Evolutionary conservation across 441 rosid genomes (phyloP), one percentile per base, ranked within the genome.

Genomic region (Aleurites moluccanus): DNA sequence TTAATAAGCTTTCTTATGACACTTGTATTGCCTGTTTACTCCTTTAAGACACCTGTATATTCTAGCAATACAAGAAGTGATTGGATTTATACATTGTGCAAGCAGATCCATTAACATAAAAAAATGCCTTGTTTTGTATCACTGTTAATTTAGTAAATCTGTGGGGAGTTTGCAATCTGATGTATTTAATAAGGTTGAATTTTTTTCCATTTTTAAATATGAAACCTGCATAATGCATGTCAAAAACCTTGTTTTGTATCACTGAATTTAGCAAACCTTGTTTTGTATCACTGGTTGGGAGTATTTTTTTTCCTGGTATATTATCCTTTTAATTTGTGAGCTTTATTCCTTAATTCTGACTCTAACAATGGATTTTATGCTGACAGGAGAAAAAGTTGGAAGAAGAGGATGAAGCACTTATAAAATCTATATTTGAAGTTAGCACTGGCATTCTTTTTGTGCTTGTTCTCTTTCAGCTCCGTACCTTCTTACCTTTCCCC

Each of bases 391-490:
- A 89, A 82, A 86, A 86, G 70, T 69, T 91, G 80, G 98, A 95
- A 82, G 98, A 93, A 83, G 98, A 91, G 77, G 98, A 95, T 79
- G 97, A 91, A 83, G 91, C 88, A 1, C 89, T 91, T 62, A 82
- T 93, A 62, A 93, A 89, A 80, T 86, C 93, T 23, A 84, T 91
- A 71, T 95, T 95, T 79, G 84, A 90, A 76, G 98, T 89, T 38
- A 85, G 92, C 82, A 64, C 74, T 56, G 30, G 3, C 49, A 49
- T 83, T n/a, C 60, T 59, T 16, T 55, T 25, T 53, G 98, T 89
- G 13, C 52, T 57, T 13, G 13, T 56, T 5, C 61, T 70, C 13
- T n/a, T n/a, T 30, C 16, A 0, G 3, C 16, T 42, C 27, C 57
- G 2, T 2, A 18, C 14, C 28, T 9, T 14, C 8, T 64, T 40